phyloP scores from a whole-genome alignment of 2,329 filamentous ascomycete species.

The Aspergillus sp. region DNA sequence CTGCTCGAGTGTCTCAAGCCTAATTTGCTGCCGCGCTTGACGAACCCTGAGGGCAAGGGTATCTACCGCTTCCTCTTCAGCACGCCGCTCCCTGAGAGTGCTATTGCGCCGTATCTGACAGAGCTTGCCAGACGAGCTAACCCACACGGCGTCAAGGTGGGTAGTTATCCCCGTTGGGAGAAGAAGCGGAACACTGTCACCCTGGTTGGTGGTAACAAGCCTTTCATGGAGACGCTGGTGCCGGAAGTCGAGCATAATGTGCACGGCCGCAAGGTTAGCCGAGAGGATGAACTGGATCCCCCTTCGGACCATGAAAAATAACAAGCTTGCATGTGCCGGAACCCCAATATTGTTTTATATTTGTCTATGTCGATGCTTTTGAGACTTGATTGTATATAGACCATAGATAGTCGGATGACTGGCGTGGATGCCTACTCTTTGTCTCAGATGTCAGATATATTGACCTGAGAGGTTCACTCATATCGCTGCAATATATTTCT shows the following conservation, averaged over 20 bases:
- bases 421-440: too few species aligned
- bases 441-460: too few species aligned
- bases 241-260: constrained; percentile 71
- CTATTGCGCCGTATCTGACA: constrained; percentile 74
- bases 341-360: too few species aligned
- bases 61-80: constrained; percentile 73
- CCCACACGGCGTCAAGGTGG: constrained; percentile 77
- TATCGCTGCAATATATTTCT: too few species aligned
- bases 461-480: too few species aligned
- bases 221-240: constrained; percentile 71
- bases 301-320: constrained; percentile 12
- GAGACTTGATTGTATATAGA: too few species aligned
- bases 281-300: constrained; percentile 66
- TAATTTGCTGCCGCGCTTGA: constrained; percentile 60
- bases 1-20: constrained; percentile 73
- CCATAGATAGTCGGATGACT: too few species aligned
- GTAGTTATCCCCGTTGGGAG: constrained; percentile 90
- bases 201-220: constrained; percentile 68
- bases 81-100: constrained; percentile 81
- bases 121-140: constrained; percentile 68
- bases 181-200: constrained; percentile 85
- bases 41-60: constrained; percentile 74
- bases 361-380: too few species aligned
- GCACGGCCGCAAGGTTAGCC: constrained; percentile 60
- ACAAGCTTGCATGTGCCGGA: too few species aligned